phyloP scores from a whole-genome alignment of 164 flowering plant species.

The Vitis rotundifolia region DNA sequence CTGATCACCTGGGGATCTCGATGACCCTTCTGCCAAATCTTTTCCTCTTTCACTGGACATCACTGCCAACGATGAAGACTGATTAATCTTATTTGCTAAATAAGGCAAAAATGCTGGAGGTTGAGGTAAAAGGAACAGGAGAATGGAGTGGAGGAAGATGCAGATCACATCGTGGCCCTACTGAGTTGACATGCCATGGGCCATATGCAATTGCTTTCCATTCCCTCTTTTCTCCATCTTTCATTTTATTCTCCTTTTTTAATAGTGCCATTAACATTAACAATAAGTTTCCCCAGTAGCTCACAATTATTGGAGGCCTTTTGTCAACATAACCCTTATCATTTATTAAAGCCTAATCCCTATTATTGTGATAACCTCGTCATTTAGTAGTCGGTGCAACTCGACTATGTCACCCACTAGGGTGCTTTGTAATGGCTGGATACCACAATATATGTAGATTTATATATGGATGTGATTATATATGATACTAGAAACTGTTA shows the following conservation, averaged over 20 bases:
- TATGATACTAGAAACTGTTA: too few relatives aligned
- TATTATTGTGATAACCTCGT: background rate
- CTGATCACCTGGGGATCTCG: slow-evolving; percentile 15
- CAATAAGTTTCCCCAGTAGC: slow-evolving; percentile 2
- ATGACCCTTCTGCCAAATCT: slow-evolving; percentile 35
- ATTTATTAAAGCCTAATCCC: background rate
- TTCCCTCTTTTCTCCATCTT: slow-evolving; percentile 9
- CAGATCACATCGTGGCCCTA: slow-evolving; percentile 34
- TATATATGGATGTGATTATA: too few relatives aligned
- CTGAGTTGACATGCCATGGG: slow-evolving; percentile 36
- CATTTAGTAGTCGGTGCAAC: background rate
- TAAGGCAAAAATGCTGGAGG: slow-evolving; percentile 9
- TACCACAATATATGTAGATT: too few relatives aligned
- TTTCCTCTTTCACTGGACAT: slow-evolving; percentile 33
- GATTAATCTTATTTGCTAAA: slow-evolving; percentile 9
- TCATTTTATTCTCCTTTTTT: background rate
- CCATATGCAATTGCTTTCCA: slow-evolving; percentile 30
- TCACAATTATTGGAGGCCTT: slow-evolving; percentile 16
- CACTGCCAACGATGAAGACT: background rate
- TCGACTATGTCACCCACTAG: background rate
- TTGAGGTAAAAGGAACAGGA: slow-evolving; percentile 23
- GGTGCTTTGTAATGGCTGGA: too few relatives aligned
- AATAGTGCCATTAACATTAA: slow-evolving; percentile 2
- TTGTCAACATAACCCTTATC: slow-evolving; percentile 16
- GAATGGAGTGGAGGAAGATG: slow-evolving; percentile 19